Conservation (phyloP, 441 rosid genomes). For the Adansonia rubrostipa region DNA sequence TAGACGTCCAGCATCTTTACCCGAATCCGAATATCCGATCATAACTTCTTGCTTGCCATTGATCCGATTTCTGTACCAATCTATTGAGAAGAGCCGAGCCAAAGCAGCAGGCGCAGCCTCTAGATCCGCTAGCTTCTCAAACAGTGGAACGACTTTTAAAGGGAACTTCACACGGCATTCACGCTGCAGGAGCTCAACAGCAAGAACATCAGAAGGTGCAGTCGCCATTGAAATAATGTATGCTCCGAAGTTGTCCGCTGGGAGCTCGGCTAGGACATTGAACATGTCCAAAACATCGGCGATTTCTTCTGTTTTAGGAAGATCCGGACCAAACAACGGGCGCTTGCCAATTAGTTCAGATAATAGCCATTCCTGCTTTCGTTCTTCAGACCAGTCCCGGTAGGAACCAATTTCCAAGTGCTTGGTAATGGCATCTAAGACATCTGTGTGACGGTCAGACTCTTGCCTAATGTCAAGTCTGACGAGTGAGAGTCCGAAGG, state of each 20-base stretch:
- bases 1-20: conserved; percentile 92
- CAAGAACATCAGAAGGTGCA: conserved; percentile 88
- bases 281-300: conserved; percentile 85
- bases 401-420: conserved; percentile 90
- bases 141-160: conserved; percentile 87
- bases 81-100: conserved; percentile 82
- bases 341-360: conserved; percentile 91
- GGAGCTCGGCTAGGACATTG: conserved; percentile 86
- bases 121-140: conserved; percentile 93
- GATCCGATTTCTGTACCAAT: conserved; percentile 86
- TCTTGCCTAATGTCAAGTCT: conserved; percentile 96
- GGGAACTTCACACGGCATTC: conserved; percentile 87
- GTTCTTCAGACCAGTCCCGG: conserved; percentile 87
- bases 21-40: conserved; percentile 98
- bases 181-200: conserved; percentile 93
- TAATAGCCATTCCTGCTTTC: conserved; percentile 83
- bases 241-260: conserved; percentile 85
- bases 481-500: conserved; percentile 92
- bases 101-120: conserved; percentile 97
- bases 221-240: conserved; percentile 99
- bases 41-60: conserved; percentile 96
- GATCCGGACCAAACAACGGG: conserved; percentile 85
- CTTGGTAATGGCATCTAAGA: conserved; percentile 78
- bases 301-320: conserved; percentile 86
- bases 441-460: conserved; percentile 96